Base-by-base conservation (phyloP, 169 alveolate species). In the Plasmodium knowlesi region DNA sequence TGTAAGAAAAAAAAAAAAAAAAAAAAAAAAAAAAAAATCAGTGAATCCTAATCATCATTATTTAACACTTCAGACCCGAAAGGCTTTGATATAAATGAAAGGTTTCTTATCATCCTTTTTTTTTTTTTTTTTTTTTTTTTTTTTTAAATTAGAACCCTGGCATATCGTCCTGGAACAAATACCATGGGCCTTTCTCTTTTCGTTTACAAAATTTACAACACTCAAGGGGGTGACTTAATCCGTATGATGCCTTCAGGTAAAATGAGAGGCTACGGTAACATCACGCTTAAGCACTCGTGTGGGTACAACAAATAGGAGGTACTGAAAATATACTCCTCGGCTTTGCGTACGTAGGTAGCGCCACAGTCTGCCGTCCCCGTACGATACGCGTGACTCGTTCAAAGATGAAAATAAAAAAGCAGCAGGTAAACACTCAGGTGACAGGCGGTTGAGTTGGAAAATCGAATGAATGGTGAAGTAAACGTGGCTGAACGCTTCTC, bases 61-160 rank as follows among this genome's bases (percentile, higher is more conserved):
- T 50, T 34, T 82, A 9, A 16, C 46, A 19, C 84, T 50, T 84
- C 93, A 84, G 93, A 84, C 93, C 93, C 93, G 93, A 84, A 84
- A 84, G 93, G 93, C 93, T 84, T 84, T 84, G 83, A 57, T 70
- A 25, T 70, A 28, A 50, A 57, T 37, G 39, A 46, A 84, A 28
- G 78, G 57, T 57, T 46, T 84, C 93, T 61, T 61, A 84, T 84
- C 93, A 84, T 39, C 54, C 34, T 84, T 84, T 84, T 76, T 39
- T 76, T 39, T 76, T 39, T 39, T 25, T 76, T 39, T 76, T 39
- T 39, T 25, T 76, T 83, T 83, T 34, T 57, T 82, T 46, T 82
- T 34, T 57, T n/a, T 83, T n/a, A 73, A 73, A 73, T 73, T 34
- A 22, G 22, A 22, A 73, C 43, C 43, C 43, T 34, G 37, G 43